Evolutionary conservation across 768 basidiomycete species (phyloP), one percentile per base, ranked within the genome.

Genomic region (Termitomyces sp.): DNA sequence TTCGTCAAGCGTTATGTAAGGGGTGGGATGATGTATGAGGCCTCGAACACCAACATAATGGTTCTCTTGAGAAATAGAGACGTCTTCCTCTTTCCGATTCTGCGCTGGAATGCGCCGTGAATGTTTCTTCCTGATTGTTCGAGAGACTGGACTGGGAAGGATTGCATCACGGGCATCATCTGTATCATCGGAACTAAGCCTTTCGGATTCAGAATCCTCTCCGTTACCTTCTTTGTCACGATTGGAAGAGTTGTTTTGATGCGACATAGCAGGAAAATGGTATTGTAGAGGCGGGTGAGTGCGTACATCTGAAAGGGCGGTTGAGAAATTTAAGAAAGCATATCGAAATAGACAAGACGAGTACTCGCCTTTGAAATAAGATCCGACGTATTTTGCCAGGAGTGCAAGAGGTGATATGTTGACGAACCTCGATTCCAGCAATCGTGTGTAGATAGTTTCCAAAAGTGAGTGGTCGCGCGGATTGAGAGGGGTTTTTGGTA

Each of bases 391-490:
- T 60, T 84, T 86, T 14, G 77, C 72, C 50, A 91, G 70, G 42
- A 90, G 62, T 1, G 86, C 84, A 16, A 89, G 67, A 2, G 89
- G 88, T 24, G 82, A 72, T 2, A 81, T 69, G 66, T 90, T 90
- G 64, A 91, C 84, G 64, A 88, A 90, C 36, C 87, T 74, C 14
- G 82, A 75, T 5, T 81, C 81, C 27, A 89, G 85, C 82, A 87
- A 85, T 61, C 86, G 83, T 20, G 73, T 77, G 72, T 89, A 91
- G 12, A 89, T 85, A 45, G 71, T 71, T 63, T 86, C 83, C 24
- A 91, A 73, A 13, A 88, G 61, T 0, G 80, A 77, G 65, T 91
- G 89, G 58, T 91, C 87, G 9, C 86, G 76, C 3, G 89, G 88
- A 65, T 91, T 82, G 3, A 65, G 60, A 0, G 83, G 79, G 4